Evolutionary conservation across 1,139 yeast species (phyloP).

Genomic region (Hanseniaspora uvarum): DNA sequence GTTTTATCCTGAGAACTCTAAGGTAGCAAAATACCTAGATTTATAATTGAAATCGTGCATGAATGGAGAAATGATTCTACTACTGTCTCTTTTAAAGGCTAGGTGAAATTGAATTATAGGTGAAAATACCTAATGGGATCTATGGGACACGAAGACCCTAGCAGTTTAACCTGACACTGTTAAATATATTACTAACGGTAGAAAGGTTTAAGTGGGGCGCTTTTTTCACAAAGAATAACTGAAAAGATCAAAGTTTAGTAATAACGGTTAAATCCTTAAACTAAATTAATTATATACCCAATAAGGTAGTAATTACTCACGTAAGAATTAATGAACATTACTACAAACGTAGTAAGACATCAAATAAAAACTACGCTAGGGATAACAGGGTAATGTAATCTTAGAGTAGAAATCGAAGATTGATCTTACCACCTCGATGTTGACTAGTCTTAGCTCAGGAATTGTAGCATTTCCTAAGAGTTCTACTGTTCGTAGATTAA

Average conservation of each 20-base stretch:
- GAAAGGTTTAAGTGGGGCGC: slow-evolving; percentile 8
- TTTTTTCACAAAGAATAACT: slow-evolving; percentile 5
- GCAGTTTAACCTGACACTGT: not conserved
- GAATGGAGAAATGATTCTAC: slow-evolving; percentile 6
- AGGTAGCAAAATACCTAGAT: slow-evolving; percentile 11
- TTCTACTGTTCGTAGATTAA: slow-evolving; percentile 11
- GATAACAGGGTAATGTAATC: slow-evolving; percentile 9
- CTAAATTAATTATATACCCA: not conserved
- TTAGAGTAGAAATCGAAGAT: slow-evolving; percentile 4
- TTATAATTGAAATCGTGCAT: slow-evolving; percentile 12
- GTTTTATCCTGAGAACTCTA: slow-evolving; percentile 9
- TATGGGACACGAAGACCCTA: slow-evolving; percentile 12
- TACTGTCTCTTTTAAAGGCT: slow-evolving; percentile 6
- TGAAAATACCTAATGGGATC: slow-evolving; percentile 8
- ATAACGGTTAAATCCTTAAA: not conserved
- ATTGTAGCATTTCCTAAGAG: not conserved
- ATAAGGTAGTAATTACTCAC: slow-evolving; percentile 2
- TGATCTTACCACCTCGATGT: slow-evolving; percentile 12
- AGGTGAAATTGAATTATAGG: slow-evolving; percentile 8
- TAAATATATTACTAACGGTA: not conserved
- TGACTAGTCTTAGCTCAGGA: slow-evolving; percentile 8
- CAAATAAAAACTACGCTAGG: slow-evolving; percentile 9
- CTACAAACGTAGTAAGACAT: not conserved
- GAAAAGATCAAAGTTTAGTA: slow-evolving; percentile 5
- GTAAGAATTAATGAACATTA: slow-evolving; percentile 9